Evolutionary conservation across 768 basidiomycete genomes (phyloP).

Genomic region (Phallus indusiatus): DNA sequence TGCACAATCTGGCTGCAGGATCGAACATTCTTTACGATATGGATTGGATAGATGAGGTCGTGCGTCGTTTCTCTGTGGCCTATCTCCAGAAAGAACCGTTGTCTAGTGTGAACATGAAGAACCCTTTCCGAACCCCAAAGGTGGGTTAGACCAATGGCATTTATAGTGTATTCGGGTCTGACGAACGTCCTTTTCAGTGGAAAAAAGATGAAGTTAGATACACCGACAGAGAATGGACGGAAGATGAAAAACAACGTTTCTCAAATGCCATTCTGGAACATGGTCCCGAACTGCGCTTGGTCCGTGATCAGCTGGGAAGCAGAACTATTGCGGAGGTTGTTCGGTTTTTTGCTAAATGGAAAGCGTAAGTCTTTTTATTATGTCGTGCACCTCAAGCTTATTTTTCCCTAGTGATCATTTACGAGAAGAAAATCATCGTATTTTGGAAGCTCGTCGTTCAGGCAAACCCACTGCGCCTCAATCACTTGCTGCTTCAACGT

Average conservation of each 20-base stretch:
- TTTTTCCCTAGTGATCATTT: slow-evolving; percentile 43
- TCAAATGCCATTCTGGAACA: slow-evolving; percentile 65
- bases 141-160: slow-evolving; percentile 26
- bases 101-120: slow-evolving; percentile 55
- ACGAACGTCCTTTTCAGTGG: slow-evolving; percentile 41
- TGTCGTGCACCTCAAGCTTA: slow-evolving; percentile 4
- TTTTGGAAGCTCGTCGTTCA: slow-evolving; percentile 29
- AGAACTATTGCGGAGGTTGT: slow-evolving; percentile 70
- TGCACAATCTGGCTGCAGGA: slow-evolving; percentile 44
- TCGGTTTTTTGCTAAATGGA: slow-evolving; percentile 80
- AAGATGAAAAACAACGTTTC: slow-evolving; percentile 62
- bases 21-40: slow-evolving; percentile 46
- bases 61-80: slow-evolving; percentile 64
- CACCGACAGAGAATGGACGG: slow-evolving; percentile 61
- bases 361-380: slow-evolving; percentile 42
- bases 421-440: slow-evolving; percentile 54
- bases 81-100: slow-evolving; percentile 46
- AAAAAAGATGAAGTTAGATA: slow-evolving; percentile 57
- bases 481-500: slow-evolving; percentile 32
- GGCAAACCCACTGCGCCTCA: slow-evolving; percentile 27
- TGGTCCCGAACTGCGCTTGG: slow-evolving; percentile 71
- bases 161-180: background rate
- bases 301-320: slow-evolving; percentile 63
- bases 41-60: slow-evolving; percentile 76
- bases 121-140: slow-evolving; percentile 50